These are phyloP conservation scores for Metschnikowia vanudenii DNA, from an alignment of 805 yeast genomes.

Conservation along the genomic window DNA sequence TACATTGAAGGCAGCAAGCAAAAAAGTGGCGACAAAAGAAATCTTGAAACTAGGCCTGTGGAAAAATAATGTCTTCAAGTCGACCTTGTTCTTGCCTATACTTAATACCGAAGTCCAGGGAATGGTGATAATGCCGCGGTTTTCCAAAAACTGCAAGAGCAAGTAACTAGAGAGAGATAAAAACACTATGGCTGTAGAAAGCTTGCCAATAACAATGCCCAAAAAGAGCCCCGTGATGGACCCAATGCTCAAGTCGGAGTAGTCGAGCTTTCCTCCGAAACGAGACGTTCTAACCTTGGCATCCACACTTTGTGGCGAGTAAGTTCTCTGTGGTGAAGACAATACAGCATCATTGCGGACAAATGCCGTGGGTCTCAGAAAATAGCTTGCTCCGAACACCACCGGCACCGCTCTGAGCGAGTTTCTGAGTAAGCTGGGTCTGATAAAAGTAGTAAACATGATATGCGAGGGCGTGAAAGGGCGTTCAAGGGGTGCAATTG, in stretches of 20 bases:
- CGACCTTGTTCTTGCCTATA: conserved; percentile 37
- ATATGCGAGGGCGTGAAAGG: not conserved
- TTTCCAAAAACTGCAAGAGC: conserved; percentile 52
- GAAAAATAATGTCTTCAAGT: conserved; percentile 50
- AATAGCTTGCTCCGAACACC: conserved; percentile 14
- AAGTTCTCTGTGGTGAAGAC: conserved; percentile 14
- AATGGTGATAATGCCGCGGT: conserved; percentile 50
- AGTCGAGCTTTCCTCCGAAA: conserved; percentile 50
- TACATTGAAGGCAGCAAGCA: conserved; percentile 58
- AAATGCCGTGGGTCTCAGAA: conserved; percentile 12
- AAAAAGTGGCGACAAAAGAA: conserved; percentile 52
- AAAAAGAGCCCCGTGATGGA: conserved; percentile 57
- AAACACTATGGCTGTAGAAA: conserved; percentile 52
- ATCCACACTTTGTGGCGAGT: conserved; percentile 12
- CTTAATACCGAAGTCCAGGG: conserved; percentile 40
- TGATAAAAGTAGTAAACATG: conserved; percentile 18
- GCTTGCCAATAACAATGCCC: conserved; percentile 62
- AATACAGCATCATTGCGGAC: conserved; percentile 16
- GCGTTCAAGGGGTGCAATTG: not conserved
- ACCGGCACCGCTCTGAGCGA: conserved; percentile 15
- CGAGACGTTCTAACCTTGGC: conserved; percentile 19
- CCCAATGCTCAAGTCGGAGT: conserved; percentile 62
- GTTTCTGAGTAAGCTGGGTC: conserved; percentile 15
- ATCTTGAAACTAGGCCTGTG: conserved; percentile 62
- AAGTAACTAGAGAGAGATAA: conserved; percentile 44